Percentiles rank a stretch among this genome's conserved stretches.
Evolutionary conservation across 2,329 filamentous ascomycete genomes (phyloP).

Genomic region (Stenocarpella maydis): DNA sequence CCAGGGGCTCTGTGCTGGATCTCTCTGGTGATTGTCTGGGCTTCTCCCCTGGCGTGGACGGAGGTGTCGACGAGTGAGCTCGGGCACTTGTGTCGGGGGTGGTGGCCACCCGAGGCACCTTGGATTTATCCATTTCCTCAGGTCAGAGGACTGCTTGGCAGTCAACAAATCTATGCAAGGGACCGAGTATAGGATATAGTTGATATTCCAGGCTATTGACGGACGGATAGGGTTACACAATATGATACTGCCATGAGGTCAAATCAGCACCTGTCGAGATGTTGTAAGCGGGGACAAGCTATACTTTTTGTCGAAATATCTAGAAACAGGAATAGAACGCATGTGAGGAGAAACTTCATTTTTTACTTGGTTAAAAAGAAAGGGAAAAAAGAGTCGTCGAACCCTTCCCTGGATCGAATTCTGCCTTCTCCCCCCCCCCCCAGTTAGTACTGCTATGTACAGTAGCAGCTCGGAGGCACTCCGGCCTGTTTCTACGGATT

Average conservation of each 20-base stretch:
- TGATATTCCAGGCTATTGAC: background rate
- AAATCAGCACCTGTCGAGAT: background rate
- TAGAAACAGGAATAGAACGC: background rate
- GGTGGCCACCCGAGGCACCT: background rate
- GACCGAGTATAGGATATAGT: background rate
- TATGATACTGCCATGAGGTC: background rate
- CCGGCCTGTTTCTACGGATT: slow-evolving; percentile 3
- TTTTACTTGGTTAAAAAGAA: no score
- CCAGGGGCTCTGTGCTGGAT: background rate
- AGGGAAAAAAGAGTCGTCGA: background rate
- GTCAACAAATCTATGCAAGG: slow-evolving; percentile 4
- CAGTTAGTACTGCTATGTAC: no score
- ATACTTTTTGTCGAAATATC: background rate
- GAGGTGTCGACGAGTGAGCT: background rate
- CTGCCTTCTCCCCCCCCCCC: background rate
- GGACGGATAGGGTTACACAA: slow-evolving; percentile 17
- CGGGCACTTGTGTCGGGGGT: background rate
- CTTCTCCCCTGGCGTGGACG: background rate
- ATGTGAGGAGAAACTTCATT: no score
- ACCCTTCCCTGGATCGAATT: background rate
- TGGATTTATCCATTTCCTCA: slow-evolving; percentile 13
- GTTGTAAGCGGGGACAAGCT: background rate
- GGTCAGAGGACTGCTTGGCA: background rate
- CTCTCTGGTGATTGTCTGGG: background rate
- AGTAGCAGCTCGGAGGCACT: no score